Percentiles rank a stretch among this genome's conserved stretches.
phyloP scores from a whole-genome alignment of 208 protist genomes.

The Trypanosoma brucei region DNA sequence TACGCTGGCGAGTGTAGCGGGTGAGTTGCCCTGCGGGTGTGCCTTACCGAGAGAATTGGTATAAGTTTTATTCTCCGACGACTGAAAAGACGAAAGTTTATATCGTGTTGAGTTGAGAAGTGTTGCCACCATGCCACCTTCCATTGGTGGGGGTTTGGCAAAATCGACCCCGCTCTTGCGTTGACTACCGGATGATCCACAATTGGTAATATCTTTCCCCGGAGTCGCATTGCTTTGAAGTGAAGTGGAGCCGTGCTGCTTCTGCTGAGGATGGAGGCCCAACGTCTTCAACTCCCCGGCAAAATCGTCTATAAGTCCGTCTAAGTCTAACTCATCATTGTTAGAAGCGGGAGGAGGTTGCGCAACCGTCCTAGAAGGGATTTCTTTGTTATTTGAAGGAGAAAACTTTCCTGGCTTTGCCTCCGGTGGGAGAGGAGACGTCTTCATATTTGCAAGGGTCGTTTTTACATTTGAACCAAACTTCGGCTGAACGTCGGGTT shows the following conservation, averaged over 20 bases:
- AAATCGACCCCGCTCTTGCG: background rate
- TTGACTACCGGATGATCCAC: background rate
- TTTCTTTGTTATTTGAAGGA: background rate
- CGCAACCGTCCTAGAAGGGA: background rate
- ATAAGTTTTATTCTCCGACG: background rate
- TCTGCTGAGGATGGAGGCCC: slow-evolving; percentile 34
- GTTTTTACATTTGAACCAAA: background rate
- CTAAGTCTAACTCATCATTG: slow-evolving; percentile 45
- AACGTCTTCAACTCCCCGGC: slow-evolving; percentile 56
- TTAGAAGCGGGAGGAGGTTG: background rate
- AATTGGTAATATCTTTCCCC: background rate
- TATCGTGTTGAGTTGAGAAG: slow-evolving; percentile 64
- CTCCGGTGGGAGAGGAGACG: background rate
- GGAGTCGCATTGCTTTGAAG: background rate
- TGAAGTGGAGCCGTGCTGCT: slow-evolving; percentile 2
- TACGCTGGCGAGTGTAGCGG: background rate
- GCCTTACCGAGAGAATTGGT: slow-evolving; percentile 9
- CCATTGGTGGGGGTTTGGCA: background rate
- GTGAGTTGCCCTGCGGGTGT: slow-evolving; percentile 6
- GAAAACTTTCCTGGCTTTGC: background rate
- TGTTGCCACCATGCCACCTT: slow-evolving; percentile 32
- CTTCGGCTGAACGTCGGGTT: background rate
- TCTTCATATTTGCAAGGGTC: background rate
- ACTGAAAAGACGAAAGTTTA: slow-evolving; percentile 30
- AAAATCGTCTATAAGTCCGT: slow-evolving; percentile 73